A percentile compares a stretch with the other conserved stretches of the same genome.
Conservation (phyloP, 2,329 filamentous ascomycete species). For the Penicillium sp. region DNA sequence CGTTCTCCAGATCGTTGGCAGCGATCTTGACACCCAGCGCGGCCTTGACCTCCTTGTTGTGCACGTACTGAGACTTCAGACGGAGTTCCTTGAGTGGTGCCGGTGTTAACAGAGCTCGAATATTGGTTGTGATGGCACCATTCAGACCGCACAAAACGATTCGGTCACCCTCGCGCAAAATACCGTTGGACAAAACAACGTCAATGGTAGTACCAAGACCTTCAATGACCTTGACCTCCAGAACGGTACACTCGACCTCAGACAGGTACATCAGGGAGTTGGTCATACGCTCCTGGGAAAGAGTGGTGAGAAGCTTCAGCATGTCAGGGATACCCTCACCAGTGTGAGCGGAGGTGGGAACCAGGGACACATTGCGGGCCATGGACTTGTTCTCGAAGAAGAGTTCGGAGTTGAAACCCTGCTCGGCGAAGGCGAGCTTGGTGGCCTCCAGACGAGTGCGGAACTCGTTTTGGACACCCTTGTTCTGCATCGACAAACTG, state of each 20-base stretch:
- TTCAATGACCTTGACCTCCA: slow-evolving; percentile 99
- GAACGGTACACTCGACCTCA: slow-evolving; percentile 94
- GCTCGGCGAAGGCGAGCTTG: slow-evolving; percentile 91
- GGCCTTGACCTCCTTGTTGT: slow-evolving; percentile 99
- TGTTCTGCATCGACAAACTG: slow-evolving; percentile 84
- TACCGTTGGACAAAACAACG: slow-evolving; percentile 93
- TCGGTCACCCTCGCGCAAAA: slow-evolving; percentile 88
- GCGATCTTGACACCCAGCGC: slow-evolving; percentile 98
- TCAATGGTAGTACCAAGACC: slow-evolving; percentile 99
- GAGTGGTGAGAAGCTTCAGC: slow-evolving; percentile 88
- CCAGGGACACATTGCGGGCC: slow-evolving; percentile 90
- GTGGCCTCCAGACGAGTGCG: slow-evolving; percentile 84
- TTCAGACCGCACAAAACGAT: slow-evolving; percentile 97
- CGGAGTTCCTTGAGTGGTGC: slow-evolving; percentile 91
- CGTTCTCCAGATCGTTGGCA: slow-evolving; percentile 89
- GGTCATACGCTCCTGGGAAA: slow-evolving; percentile 97
- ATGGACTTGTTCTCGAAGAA: slow-evolving; percentile 98
- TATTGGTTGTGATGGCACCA: slow-evolving; percentile 91
- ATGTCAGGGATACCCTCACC: slow-evolving; percentile 98
- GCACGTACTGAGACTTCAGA: slow-evolving; percentile 93
- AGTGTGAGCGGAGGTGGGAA: slow-evolving; percentile 96
- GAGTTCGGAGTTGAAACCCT: slow-evolving; percentile 96
- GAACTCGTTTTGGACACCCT: slow-evolving; percentile 93
- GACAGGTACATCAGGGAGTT: slow-evolving; percentile 97
- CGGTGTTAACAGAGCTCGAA: slow-evolving; percentile 89